A percentile compares a stretch with the other conserved stretches of the same genome.
These are phyloP conservation scores for Acanthamoeba lenticulata DNA, from an alignment of 208 protist species.

Conservation along the genomic window DNA sequence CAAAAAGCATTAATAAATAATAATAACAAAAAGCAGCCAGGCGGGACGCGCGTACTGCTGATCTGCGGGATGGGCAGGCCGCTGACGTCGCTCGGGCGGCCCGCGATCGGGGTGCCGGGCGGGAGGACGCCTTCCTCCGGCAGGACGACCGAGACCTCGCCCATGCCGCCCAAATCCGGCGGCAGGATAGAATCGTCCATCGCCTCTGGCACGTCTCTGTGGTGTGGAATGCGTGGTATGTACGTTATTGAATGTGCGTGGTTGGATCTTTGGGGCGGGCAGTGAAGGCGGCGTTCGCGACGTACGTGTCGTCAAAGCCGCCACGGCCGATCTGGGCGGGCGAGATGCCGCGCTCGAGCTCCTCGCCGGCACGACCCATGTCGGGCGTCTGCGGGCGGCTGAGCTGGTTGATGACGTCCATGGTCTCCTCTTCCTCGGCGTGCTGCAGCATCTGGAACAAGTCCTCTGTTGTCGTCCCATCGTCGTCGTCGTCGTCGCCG, in stretches of 20 bases:
- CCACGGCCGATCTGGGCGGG: neutral
- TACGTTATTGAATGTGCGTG: neutral
- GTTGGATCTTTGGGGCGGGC: too few species aligned
- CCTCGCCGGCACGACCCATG: constrained; percentile 42
- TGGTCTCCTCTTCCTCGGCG: constrained; percentile 17
- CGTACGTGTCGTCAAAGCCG: constrained; percentile 56
- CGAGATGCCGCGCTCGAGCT: constrained; percentile 11
- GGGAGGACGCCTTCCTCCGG: neutral
- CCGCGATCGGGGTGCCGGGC: neutral
- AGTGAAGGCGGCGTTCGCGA: neutral
- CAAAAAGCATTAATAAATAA: neutral
- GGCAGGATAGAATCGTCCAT: constrained; percentile 9
- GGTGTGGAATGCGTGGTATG: too few species aligned
- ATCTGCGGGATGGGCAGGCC: constrained; percentile 33
- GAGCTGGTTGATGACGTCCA: neutral
- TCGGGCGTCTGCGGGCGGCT: constrained; percentile 60
- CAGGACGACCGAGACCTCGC: constrained; percentile 1
- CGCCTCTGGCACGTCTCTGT: constrained; percentile 4
- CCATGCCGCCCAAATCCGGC: neutral
- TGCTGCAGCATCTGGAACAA: constrained; percentile 43
- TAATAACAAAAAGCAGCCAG: neutral
- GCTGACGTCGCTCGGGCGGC: neutral
- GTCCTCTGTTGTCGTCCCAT: neutral
- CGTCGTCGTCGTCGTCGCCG: neutral
- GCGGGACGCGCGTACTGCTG: neutral